These are phyloP conservation scores for Daphne laureola DNA, from an alignment of 441 rosid genomes.

Conservation along the genomic window DNA sequence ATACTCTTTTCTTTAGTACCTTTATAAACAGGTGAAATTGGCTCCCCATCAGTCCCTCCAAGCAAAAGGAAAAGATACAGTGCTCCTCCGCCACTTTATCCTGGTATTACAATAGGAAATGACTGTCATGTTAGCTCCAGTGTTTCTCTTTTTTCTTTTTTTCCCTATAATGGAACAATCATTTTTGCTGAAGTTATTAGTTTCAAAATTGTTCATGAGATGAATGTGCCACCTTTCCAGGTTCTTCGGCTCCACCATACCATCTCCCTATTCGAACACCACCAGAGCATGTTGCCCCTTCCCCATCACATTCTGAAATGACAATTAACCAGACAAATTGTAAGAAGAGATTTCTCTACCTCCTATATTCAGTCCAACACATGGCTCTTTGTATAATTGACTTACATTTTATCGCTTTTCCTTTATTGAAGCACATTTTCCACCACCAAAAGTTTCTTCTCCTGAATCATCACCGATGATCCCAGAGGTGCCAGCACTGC, in stretches of 20 bases:
- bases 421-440: slow-evolving; percentile 32
- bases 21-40: slow-evolving; percentile 32
- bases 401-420: slow-evolving; percentile 27
- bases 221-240: slow-evolving; percentile 15
- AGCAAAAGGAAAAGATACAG: slow-evolving; percentile 22
- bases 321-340: slow-evolving; percentile 34
- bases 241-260: slow-evolving; percentile 33
- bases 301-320: slow-evolving; percentile 55
- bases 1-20: slow-evolving; percentile 13
- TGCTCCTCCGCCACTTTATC: slow-evolving; percentile 38
- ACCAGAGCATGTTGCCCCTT: slow-evolving; percentile 20
- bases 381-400: slow-evolving; percentile 5
- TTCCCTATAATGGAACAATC: not conserved
- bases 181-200: slow-evolving; percentile 3
- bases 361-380: slow-evolving; percentile 3
- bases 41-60: slow-evolving; percentile 37
- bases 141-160: too few relatives aligned
- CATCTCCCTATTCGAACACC: slow-evolving; percentile 24
- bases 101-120: slow-evolving; percentile 30
- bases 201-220: slow-evolving; percentile 2
- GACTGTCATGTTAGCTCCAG: not conserved
- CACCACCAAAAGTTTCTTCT: slow-evolving; percentile 35
- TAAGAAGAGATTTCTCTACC: slow-evolving; percentile 15
- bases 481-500: slow-evolving; percentile 40
- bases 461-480: slow-evolving; percentile 34